phyloP scores from a whole-genome alignment of 495 filamentous ascomycete genomes.

The Penicillium cinerascens region DNA sequence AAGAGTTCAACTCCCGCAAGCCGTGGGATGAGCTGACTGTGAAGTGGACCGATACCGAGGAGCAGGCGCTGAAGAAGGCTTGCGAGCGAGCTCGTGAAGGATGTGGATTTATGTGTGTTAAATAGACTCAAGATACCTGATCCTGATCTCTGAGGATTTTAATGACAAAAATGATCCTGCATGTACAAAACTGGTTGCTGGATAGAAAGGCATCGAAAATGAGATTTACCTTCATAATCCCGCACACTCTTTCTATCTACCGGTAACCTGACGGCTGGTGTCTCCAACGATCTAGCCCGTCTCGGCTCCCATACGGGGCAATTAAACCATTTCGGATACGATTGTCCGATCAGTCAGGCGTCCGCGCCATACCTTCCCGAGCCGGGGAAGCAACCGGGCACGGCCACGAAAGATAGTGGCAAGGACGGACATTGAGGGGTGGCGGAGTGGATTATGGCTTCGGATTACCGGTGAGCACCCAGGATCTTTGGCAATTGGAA shows the following conservation, averaged over 20 bases:
- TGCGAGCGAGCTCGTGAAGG: constrained; percentile 68
- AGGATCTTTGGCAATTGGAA: too few relatives aligned
- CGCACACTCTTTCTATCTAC: background rate
- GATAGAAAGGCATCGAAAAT: too few relatives aligned
- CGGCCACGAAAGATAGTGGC: background rate
- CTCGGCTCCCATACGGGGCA: background rate
- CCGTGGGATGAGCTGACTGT: constrained; percentile 87
- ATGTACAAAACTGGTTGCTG: background rate
- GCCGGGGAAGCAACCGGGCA: too few relatives aligned
- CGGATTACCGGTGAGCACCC: background rate
- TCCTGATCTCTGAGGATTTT: background rate
- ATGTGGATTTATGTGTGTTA: constrained; percentile 78
- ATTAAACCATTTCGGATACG: background rate
- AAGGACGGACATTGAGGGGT: background rate
- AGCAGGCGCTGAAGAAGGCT: constrained; percentile 71
- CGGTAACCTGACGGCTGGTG: background rate
- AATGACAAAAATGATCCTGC: background rate
- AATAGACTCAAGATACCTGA: constrained; percentile 34
- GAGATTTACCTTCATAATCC: too few relatives aligned
- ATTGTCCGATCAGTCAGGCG: too few relatives aligned
- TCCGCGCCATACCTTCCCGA: background rate
- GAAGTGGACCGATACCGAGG: constrained; percentile 87
- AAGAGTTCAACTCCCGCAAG: constrained; percentile 67
- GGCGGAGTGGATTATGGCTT: background rate
- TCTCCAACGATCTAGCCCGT: background rate